Percentiles rank a stretch among this genome's conserved stretches.
phyloP scores from a whole-genome alignment of 495 filamentous ascomycete species.

The Schizothecium vesticola region DNA sequence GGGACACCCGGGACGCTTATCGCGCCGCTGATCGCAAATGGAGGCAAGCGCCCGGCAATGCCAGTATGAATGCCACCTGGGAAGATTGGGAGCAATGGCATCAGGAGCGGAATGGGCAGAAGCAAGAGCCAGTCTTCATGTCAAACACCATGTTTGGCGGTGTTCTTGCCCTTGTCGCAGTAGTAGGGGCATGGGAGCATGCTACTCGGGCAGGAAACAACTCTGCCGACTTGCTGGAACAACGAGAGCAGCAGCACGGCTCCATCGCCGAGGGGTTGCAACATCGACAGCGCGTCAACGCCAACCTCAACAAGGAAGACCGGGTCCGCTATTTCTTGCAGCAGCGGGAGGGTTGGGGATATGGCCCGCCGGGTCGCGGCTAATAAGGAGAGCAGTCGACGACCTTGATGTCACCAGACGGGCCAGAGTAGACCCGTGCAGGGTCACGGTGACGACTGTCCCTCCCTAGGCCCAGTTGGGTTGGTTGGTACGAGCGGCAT shows the following conservation, averaged over 20 bases:
- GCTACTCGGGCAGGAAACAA: conserved; percentile 58
- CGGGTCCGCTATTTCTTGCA: conserved; percentile 69
- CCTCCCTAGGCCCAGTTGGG: background rate
- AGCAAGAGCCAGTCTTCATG: conserved; percentile 58
- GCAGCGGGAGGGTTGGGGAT: conserved; percentile 50
- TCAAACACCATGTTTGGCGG: conserved; percentile 70
- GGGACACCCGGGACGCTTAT: conserved; percentile 32
- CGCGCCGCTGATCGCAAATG: conserved; percentile 43
- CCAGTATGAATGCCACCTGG: conserved; percentile 87
- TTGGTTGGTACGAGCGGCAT: background rate
- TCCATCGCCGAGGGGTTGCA: conserved; percentile 58
- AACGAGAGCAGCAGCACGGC: conserved; percentile 55
- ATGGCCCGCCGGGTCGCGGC: conserved; percentile 14
- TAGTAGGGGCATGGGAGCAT: conserved; percentile 62
- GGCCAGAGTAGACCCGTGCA: background rate
- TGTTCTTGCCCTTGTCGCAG: conserved; percentile 59
- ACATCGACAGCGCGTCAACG: conserved; percentile 48
- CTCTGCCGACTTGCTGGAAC: conserved; percentile 53
- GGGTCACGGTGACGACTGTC: background rate
- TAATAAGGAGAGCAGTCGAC: background rate
- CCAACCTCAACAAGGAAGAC: conserved; percentile 50
- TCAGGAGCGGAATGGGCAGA: conserved; percentile 44
- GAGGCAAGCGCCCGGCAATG: conserved; percentile 45
- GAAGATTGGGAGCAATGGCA: conserved; percentile 97
- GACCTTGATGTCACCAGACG: background rate